phyloP scores from a whole-genome alignment of 345 rosid species.

The Pugionium cornutum region DNA sequence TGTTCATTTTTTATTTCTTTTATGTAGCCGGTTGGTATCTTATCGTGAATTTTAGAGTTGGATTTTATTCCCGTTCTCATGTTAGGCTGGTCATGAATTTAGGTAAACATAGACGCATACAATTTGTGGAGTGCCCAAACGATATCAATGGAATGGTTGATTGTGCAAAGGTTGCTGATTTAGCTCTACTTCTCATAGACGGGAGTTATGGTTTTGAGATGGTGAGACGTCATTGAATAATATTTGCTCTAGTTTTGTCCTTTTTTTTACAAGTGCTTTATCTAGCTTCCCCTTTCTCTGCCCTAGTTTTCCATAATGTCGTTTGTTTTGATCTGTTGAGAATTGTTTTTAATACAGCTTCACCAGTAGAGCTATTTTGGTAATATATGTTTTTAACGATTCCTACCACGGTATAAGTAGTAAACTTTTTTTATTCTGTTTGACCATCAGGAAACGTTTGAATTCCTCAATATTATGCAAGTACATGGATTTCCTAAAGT shows the following conservation, averaged over 20 bases:
- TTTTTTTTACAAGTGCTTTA: neutral
- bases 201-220: constrained; percentile 93
- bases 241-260: constrained; percentile 6
- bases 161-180: constrained; percentile 76
- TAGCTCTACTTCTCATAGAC: constrained; percentile 77
- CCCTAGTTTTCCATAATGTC: neutral
- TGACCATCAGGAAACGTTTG: constrained; percentile 73
- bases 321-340: neutral
- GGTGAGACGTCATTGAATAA: constrained; percentile 44
- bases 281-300: constrained; percentile 1
- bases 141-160: constrained; percentile 89
- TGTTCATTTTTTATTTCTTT: neutral
- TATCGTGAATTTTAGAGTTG: constrained; percentile 16
- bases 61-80: constrained; percentile 29
- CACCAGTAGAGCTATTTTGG: neutral
- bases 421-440: constrained; percentile 14
- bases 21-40: neutral
- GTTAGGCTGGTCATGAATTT: constrained; percentile 27
- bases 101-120: constrained; percentile 72
- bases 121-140: constrained; percentile 83
- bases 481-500: constrained; percentile 30
- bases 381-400: constrained; percentile 1
- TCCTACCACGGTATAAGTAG: neutral
- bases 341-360: neutral
- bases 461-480: constrained; percentile 80